A percentile compares a stretch with the other conserved stretches of the same genome.
These are phyloP conservation scores for Ceriops tagal DNA, from an alignment of 345 rosid species.

Conservation along the genomic window DNA sequence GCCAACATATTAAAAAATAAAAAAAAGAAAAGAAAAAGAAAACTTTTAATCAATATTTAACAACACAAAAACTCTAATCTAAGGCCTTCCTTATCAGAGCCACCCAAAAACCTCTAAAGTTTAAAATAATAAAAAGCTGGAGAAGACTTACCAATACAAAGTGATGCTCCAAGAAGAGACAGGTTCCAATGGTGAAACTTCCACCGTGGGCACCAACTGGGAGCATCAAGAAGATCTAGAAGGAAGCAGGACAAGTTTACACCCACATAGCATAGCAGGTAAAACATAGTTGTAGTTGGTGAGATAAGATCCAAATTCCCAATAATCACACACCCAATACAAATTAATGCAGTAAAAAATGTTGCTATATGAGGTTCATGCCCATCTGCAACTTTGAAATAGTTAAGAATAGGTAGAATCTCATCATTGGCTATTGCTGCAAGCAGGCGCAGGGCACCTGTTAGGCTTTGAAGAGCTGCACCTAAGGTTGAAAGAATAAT, in stretches of 20 bases:
- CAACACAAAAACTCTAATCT: not conserved
- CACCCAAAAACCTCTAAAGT: not conserved
- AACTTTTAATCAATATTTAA: not conserved
- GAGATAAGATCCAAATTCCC: conserved; percentile 99
- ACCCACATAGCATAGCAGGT: conserved; percentile 89
- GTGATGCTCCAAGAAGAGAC: conserved; percentile 88
- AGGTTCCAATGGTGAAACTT: conserved; percentile 98
- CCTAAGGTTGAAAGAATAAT: conserved; percentile 98
- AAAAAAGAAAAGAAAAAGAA: too few species aligned
- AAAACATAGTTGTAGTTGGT: conserved; percentile 96
- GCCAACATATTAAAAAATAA: too few species aligned
- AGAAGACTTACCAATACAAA: conserved; percentile 66
- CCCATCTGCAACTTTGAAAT: conserved; percentile 89
- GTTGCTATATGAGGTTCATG: conserved; percentile 86
- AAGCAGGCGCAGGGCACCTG: conserved; percentile 97
- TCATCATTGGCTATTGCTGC: conserved; percentile 99
- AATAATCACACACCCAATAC: conserved; percentile 82
- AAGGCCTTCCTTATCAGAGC: not conserved
- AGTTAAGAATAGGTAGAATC: conserved; percentile 92
- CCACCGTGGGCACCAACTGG: conserved; percentile 99
- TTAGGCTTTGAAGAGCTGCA: conserved; percentile 97
- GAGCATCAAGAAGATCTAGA: conserved; percentile 98
- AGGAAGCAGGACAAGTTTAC: conserved; percentile 99
- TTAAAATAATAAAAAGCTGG: not conserved
- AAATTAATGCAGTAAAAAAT: conserved; percentile 83